Percentiles rank a stretch among this genome's conserved stretches.
Evolutionary conservation across 1,284 basidiomycete species (phyloP).

Genomic region (Flammula alnicola): DNA sequence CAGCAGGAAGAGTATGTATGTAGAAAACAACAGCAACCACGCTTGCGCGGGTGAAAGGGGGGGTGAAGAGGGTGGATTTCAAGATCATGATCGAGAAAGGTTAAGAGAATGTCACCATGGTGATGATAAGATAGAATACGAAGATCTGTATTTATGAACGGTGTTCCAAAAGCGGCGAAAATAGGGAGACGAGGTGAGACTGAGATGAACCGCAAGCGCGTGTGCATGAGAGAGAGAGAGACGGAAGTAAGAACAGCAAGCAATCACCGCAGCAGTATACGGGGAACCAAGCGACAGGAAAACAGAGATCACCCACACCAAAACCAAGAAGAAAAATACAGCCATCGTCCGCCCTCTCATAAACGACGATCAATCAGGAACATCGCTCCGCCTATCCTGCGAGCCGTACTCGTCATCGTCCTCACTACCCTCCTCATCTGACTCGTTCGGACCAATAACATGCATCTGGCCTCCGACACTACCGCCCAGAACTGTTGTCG

Average conservation of each 20-base stretch:
- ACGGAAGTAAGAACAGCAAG: not conserved
- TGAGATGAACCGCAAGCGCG: conserved; percentile 1
- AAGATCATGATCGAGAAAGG: not conserved
- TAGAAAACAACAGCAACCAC: not conserved
- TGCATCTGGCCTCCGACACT: conserved; percentile 27
- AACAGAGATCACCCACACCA: too few relatives aligned
- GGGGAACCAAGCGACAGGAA: too few relatives aligned
- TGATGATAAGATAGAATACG: not conserved
- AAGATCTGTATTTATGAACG: not conserved
- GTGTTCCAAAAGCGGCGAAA: conserved; percentile 1
- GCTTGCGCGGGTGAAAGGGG: not conserved
- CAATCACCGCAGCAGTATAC: conserved; percentile 1
- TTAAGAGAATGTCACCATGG: too few relatives aligned
- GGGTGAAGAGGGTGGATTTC: not conserved
- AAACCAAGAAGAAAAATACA: not conserved
- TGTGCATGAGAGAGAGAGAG: not conserved
- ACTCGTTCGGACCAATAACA: conserved; percentile 28
- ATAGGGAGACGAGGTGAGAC: not conserved
- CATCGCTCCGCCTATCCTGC: conserved; percentile 26
- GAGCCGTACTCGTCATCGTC: conserved; percentile 32
- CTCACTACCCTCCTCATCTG: conserved; percentile 33
- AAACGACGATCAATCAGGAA: conserved; percentile 7
- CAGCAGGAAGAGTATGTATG: too few relatives aligned
- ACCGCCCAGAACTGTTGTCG: conserved; percentile 21
- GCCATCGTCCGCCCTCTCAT: not conserved